Base-by-base conservation (phyloP, 352 stramenopile species). In the Phytophthora quininea region DNA sequence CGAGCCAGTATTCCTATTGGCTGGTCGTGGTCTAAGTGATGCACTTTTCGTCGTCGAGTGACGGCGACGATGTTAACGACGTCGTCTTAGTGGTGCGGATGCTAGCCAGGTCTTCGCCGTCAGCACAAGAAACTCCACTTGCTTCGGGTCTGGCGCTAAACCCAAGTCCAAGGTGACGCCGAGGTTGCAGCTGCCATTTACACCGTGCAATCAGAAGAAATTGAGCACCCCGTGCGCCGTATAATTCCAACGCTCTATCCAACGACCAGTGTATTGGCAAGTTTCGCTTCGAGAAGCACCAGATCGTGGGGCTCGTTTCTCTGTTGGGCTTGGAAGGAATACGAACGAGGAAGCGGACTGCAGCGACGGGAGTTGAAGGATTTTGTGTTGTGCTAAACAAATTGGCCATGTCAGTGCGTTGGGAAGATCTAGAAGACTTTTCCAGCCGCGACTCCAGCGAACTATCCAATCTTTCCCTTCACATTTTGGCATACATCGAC, bases 401-500 rank as follows among this genome's bases (percentile, higher is more conserved):
- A 33, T 12, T 60, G 3, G 27, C 48, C 7, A 43, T 57, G 11
- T 50, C 62, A 0, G 8, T 69, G 19, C 54, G 54, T 6, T 69
- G 54, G 55, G 4, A n/a, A 3, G 48, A 64, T 33, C 24, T 64
- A 1, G 54, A 59, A 15, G 8, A 9, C 4, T 11, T 58, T 45
- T 69, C 64, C 11, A 40, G 54, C 1, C 37, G 54, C 19, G 2
- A 35, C 4, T 9, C 62, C 32, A 70, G 54, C 38, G 54, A 42
- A 33, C 3, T 64, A 12, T 70, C 62, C 6, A 70, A 60, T 12
- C 8, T 64, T 5, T 70, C 64, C n/a, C 24, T 70, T 5, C 55
- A 64, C 24, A 33, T 56, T 1, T 8, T 64, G 9, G 29, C 7
- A 3, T 33, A 52, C n/a, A 43, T 58, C n/a, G 49, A 64, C 42